A percentile compares a stretch with the other conserved stretches of the same genome.
Evolutionary conservation across 2,329 filamentous ascomycete species (phyloP).

Genomic region (Amauroascus niger): DNA sequence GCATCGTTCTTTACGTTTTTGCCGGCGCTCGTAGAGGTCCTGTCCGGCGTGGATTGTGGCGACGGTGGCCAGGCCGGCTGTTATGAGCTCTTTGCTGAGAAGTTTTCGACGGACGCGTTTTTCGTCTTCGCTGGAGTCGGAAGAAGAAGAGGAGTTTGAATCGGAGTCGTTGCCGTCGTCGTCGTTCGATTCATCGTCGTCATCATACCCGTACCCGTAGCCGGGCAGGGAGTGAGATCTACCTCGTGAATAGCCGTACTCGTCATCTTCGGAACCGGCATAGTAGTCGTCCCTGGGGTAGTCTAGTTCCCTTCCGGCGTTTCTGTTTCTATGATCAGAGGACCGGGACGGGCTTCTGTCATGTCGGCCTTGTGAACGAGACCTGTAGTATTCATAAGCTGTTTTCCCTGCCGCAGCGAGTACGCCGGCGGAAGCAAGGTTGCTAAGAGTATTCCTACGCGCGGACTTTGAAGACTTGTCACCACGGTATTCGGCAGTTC

Average conservation of each 20-base stretch:
- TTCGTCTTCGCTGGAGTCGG: constrained; percentile 53
- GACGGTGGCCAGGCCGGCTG: constrained; percentile 56
- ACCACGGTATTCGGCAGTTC: background rate
- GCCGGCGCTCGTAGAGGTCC: constrained; percentile 53
- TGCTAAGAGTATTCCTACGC: constrained; percentile 34
- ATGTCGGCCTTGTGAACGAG: constrained; percentile 29
- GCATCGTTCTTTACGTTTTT: constrained; percentile 52
- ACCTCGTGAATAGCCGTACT: background rate
- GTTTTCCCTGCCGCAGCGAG: constrained; percentile 41
- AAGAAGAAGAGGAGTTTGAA: constrained; percentile 35
- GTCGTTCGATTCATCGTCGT: background rate
- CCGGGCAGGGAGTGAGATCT: background rate
- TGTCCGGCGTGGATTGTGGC: constrained; percentile 62
- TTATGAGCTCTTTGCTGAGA: constrained; percentile 56
- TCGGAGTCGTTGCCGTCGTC: background rate
- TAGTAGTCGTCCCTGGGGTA: constrained; percentile 37
- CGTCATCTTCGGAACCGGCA: background rate
- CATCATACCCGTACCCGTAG: background rate
- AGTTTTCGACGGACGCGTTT: constrained; percentile 54
- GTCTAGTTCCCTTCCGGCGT: constrained; percentile 39
- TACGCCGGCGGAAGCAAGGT: constrained; percentile 36
- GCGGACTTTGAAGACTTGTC: constrained; percentile 25
- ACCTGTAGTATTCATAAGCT: constrained; percentile 37
- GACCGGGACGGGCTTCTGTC: constrained; percentile 43
- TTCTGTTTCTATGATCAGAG: constrained; percentile 30